Percentiles rank a stretch among this genome's conserved stretches.
Evolutionary conservation across 306 rosid genomes (phyloP).

Genomic region (Cucurbita maxima): DNA sequence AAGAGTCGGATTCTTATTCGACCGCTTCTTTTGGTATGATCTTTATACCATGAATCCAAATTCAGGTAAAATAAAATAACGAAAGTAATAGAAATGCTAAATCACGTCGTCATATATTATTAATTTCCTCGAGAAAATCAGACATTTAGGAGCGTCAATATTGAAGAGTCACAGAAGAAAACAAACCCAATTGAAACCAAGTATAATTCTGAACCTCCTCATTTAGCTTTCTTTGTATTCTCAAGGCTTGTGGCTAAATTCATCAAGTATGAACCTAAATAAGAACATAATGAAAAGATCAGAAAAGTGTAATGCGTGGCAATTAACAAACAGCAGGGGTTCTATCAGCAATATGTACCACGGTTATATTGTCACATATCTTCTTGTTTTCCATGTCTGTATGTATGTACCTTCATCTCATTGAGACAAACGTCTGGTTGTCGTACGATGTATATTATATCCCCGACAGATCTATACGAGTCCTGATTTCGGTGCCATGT

Average conservation of each 20-base stretch:
- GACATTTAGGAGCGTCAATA: background rate
- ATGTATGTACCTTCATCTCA: constrained; percentile 17
- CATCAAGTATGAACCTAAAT: background rate
- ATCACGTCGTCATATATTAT: background rate
- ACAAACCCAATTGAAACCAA: background rate
- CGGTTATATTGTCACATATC: background rate
- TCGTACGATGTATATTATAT: constrained; percentile 62
- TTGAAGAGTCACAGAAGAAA: background rate
- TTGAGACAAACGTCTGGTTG: constrained; percentile 52
- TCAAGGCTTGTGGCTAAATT: background rate
- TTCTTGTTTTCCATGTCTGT: constrained; percentile 6
- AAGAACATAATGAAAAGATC: background rate
- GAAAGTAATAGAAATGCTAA: background rate
- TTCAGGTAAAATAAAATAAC: too few species aligned
- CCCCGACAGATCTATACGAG: constrained; percentile 37
- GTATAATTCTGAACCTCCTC: background rate
- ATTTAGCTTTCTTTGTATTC: background rate
- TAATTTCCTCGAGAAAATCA: background rate
- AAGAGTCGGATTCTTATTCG: too few species aligned
- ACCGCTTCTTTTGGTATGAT: too few species aligned
- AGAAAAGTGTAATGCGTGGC: background rate
- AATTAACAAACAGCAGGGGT: background rate
- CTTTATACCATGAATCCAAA: too few species aligned
- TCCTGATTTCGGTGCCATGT: constrained; percentile 83
- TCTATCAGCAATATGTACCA: background rate